A percentile compares a stretch with the other conserved stretches of the same genome.
Conservation (phyloP, 2,329 filamentous ascomycete genomes). For the Aspergillus sp. region DNA sequence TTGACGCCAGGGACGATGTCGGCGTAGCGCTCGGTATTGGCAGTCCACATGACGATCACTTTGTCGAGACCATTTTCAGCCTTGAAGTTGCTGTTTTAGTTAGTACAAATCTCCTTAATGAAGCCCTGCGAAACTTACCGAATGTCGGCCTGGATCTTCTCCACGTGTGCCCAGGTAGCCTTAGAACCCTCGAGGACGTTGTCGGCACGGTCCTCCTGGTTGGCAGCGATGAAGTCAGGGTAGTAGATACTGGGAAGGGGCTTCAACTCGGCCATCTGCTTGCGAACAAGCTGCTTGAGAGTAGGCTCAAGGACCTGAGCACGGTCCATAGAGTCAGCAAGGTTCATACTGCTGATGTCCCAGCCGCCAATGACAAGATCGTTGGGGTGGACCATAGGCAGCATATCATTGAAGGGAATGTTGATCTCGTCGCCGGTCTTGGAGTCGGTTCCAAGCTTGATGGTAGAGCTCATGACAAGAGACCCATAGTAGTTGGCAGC, state of each 20-base stretch:
- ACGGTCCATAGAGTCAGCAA: slow-evolving; percentile 92
- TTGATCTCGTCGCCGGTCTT: slow-evolving; percentile 87
- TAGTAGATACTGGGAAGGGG: slow-evolving; percentile 97
- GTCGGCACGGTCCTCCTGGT: slow-evolving; percentile 95
- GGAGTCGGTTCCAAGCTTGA: slow-evolving; percentile 89
- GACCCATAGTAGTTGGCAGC: slow-evolving; percentile 98
- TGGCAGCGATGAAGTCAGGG: slow-evolving; percentile 97
- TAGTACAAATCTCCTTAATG: background rate
- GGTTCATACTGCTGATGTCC: slow-evolving; percentile 91
- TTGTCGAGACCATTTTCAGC: slow-evolving; percentile 80
- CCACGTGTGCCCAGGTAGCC: slow-evolving; percentile 82
- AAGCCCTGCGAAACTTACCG: slow-evolving; percentile 52
- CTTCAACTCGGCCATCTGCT: slow-evolving; percentile 87
- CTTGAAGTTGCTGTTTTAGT: slow-evolving; percentile 74
- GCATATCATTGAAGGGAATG: slow-evolving; percentile 88
- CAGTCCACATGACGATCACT: slow-evolving; percentile 96
- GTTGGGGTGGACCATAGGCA: slow-evolving; percentile 97
- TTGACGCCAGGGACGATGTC: slow-evolving; percentile 87
- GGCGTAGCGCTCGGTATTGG: slow-evolving; percentile 96
- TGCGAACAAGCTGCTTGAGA: slow-evolving; percentile 82
- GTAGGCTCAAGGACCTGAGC: slow-evolving; percentile 94
- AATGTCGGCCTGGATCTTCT: slow-evolving; percentile 90
- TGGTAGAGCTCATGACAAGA: slow-evolving; percentile 92
- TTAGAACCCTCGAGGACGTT: slow-evolving; percentile 82
- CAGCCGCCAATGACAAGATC: slow-evolving; percentile 93